Base-by-base conservation (phyloP, 257 asterid genomes). In the Penstemon barbatus region DNA sequence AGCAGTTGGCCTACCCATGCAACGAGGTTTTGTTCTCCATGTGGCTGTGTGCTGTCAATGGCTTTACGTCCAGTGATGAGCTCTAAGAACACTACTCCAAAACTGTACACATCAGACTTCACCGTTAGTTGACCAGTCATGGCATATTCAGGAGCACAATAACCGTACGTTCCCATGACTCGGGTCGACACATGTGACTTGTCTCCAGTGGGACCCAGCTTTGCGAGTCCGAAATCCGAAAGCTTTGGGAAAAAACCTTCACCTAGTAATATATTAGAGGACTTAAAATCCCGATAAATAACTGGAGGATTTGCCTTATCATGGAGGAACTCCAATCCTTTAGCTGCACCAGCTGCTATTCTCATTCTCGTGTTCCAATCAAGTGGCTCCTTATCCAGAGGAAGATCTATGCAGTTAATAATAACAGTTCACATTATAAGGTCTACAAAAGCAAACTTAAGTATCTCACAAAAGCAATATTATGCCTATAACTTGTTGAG, bases 161-260 rank as follows among this genome's bases (percentile, higher is more conserved):
- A 94, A 48, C 99, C 99, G 8, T 94, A 94, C 33, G 99, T 94
- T 64, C 99, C 98, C 99, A 94, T 94, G 78, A 94, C 99, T 83
- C 99, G 78, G 6, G 99, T 91, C 60, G 99, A 94, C 56, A 94
- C 99, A 62, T 94, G 99, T 0, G 99, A 91, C 82, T 91, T 87
- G 85, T 94, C 99, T 45, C 99, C 98, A 7, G 99, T 94, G 6
- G 99, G 99, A n/a, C 99, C 99, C 1, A 94, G 89, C 84, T 94
- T 94, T n/a, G 99, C 99, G 18, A 94, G 84, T 41, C 99, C 99
- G 66, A 91, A 94, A 75, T 94, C 98, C 0, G 99, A 94, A 49
- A 94, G 95, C 83, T 94, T 94, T 3, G 99, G 96, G 54, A 75
- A 60, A 71, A 69, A 94, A 1, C 83, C 92, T 81, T 91, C 95